Base-by-base conservation (phyloP, 257 asterid genomes). In the Apocynum venetum region DNA sequence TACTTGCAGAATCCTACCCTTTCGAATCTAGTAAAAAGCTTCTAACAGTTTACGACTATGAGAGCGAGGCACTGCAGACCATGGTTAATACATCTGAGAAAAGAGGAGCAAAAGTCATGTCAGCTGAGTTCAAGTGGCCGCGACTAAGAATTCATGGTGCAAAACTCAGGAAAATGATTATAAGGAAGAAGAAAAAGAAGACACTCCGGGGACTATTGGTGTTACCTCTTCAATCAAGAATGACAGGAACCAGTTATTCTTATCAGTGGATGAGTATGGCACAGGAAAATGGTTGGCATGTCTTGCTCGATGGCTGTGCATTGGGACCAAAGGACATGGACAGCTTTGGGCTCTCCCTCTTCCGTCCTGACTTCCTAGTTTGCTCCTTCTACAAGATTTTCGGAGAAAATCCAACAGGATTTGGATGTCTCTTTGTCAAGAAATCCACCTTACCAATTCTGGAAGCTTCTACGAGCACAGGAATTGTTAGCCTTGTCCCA, bases 101-200 rank as follows among this genome's bases (percentile, higher is more conserved):
- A 81, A 85, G 93, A 88, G 96, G 96, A 41, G 97, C 97, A 7
- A 82, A 84, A 2, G 69, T 82, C 49, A 80, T 80, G 86, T 83
- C 91, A 52, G 98, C 97, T 0, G 98, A 90, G 81, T 95, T 95
- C 87, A 93, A 91, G 77, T 95, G 97, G 97, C 99, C 99, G 0
- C 82, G 99, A 59, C 77, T 95, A 61, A 87, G 98, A 77, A 77
- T 93, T 35, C 86, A 86, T 80, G 87, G 93, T 0, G 78, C 70
- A 1, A 86, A 83, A 66, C 88, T 95, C 49, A 83, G 83, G 81
- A 93, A 88, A 70, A 82, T 87, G 86, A 80, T 95, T 36, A 63
- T 63, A 46, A 78, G 86, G 76, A 89, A 89, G 80, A 89, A 79
- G 46, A 86, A 78, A 77, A 84, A 83, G 84, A 83, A 80, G 85